phyloP scores from a whole-genome alignment of 345 rosid genomes.

The Pistacia vera region DNA sequence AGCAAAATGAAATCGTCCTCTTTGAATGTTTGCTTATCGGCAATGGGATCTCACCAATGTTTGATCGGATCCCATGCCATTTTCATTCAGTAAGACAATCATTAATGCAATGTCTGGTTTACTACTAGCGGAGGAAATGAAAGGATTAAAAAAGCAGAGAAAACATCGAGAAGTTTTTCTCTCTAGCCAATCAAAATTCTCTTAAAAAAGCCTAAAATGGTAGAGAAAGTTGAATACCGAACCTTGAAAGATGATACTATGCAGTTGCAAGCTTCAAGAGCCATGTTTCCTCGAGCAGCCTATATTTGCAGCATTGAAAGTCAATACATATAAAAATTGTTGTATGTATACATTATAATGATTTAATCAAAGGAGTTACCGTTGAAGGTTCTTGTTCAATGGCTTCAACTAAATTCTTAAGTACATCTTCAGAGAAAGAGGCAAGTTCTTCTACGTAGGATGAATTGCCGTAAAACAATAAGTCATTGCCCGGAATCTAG shows the following conservation, averaged over 20 bases:
- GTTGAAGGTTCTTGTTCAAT: constrained; percentile 67
- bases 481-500: constrained; percentile 67
- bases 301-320: constrained; percentile 34
- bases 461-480: constrained; percentile 62
- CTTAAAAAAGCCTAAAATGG: not conserved
- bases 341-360: not conserved
- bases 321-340: constrained; percentile 19
- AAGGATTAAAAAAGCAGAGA: no score
- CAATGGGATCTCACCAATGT: not conserved
- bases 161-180: no score
- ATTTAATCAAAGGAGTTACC: constrained; percentile 36
- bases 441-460: constrained; percentile 63
- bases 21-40: not conserved
- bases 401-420: constrained; percentile 49
- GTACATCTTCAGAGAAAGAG: constrained; percentile 40
- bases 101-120: no score
- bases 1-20: not conserved
- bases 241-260: constrained; percentile 69
- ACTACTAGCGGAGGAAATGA: no score
- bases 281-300: constrained; percentile 74
- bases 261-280: constrained; percentile 93
- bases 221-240: not conserved
- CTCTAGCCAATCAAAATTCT: no score
- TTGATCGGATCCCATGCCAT: not conserved
- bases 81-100: no score